Evolutionary conservation across 2,329 filamentous ascomycete species (phyloP), one percentile per base, ranked within the genome.

Genomic region (Akanthomyces uredinophilus): DNA sequence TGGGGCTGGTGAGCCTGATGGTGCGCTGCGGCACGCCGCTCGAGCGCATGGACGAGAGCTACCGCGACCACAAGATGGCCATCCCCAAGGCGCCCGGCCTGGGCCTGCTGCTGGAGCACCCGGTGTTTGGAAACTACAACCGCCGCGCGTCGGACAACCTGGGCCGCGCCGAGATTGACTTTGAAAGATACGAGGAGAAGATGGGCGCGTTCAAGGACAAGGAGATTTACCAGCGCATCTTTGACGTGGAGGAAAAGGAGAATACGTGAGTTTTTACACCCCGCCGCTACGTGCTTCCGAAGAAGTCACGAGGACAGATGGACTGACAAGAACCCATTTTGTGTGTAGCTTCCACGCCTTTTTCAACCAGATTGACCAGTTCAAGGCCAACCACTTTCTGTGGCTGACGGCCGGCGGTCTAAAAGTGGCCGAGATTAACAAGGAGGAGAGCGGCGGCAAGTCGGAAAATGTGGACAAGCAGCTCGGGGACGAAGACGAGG

Each of bases 41-140:
- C 4, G 78, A 84, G 13, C 85, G 90, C 32, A 90, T 99, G 67
- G 73, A 78, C 1, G 84, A 96, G 64, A 91, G 87, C 64, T 96
- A 96, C 73, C 85, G 84, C 1, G 73, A 81, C 6, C 82, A 86
- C 22, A 87, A 88, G 63, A 90, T 96, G 69, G 89, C 89, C 53
- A 96, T 99, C 61, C 95, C 95, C 61, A 98, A 98, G 76, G 95
- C 93, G 0, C 95, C 95, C 0, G 90, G 92, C 4, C 76, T 99
- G 41, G 95, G 95, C 0, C 78, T 99, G 49, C 79, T 98, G 60
- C 83, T 99, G 4, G 95, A 99, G 76, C 81, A 92, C 1, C 95
- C 95, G 2, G 90, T 98, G 0, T 99, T 99, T 72, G 88, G 94
- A 64, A 87, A 80, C 55, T 98, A 97, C 77, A 99, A 97, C 74